These are phyloP conservation scores for Penicillium lagena DNA, from an alignment of 495 filamentous ascomycete species.

Conservation along the genomic window DNA sequence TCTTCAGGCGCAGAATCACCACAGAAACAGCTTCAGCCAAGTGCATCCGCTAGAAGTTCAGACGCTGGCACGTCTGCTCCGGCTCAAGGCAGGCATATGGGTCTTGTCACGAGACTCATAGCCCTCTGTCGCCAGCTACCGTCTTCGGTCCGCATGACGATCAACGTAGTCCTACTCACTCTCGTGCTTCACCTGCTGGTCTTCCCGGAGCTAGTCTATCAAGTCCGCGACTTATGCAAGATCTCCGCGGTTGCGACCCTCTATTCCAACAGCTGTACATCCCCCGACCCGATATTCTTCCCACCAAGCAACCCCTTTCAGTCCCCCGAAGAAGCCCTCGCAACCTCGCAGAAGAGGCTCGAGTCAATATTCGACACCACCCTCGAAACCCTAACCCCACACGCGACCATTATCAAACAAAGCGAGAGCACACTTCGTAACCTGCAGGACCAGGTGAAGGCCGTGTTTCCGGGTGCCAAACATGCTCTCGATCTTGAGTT, in stretches of 20 bases:
- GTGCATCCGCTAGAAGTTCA: neutral
- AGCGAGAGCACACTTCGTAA: conserved; percentile 27
- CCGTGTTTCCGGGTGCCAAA: conserved; percentile 24
- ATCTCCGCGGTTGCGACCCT: conserved; percentile 18
- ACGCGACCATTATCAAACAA: conserved; percentile 25
- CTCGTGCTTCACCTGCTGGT: conserved; percentile 32
- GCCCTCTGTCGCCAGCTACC: conserved; percentile 1
- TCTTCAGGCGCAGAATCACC: neutral
- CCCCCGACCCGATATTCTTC: conserved; percentile 3
- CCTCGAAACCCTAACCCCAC: conserved; percentile 24
- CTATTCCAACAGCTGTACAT: conserved; percentile 30
- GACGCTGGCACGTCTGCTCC: conserved; percentile 7
- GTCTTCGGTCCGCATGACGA: conserved; percentile 13
- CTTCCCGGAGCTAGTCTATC: conserved; percentile 34
- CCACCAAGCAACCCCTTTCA: conserved; percentile 6
- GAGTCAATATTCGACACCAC: conserved; percentile 27
- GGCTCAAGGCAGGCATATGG: neutral
- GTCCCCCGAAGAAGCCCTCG: conserved; percentile 17
- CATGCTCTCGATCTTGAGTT: conserved; percentile 40
- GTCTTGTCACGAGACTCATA: neutral
- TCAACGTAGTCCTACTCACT: conserved; percentile 28
- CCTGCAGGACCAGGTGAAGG: conserved; percentile 24
- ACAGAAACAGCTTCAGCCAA: neutral
- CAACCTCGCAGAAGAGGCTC: conserved; percentile 22
- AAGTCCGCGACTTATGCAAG: conserved; percentile 26